Evolutionary conservation across 192 early-diverging fungal genomes (phyloP), one percentile per base, ranked within the genome.

Genomic region (Paraglomus occultum): DNA sequence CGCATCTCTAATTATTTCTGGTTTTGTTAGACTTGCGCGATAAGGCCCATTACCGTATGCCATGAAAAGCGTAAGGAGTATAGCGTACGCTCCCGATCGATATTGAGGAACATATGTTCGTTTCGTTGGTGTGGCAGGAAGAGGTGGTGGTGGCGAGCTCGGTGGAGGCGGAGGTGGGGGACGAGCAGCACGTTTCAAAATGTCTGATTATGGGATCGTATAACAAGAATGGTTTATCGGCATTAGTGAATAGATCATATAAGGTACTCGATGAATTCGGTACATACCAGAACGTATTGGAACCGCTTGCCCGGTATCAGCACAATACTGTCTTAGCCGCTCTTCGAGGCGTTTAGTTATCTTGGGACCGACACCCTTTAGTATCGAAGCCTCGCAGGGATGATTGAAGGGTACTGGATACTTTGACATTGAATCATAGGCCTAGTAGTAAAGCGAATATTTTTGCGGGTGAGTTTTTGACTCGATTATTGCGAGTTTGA

Each of bases 31-130:
- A 66, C 76, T 38, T 2, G 15, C n/a, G 23, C 76, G 63, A 60
- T 77, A 54, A 53, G 70, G 55, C 20, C 63, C 8, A 22, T 71
- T n/a, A 8, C 44, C 14, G 7, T 67, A 55, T 38, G 71, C 69
- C 48, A 82, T 55, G 60, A 84, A 74, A 23, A 95, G 71, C 8
- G 89, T 79, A 0, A 95, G 67, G 23, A 97, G 75, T 42, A 97
- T 87, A 4, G 87, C 92, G 76, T 93, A 97, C 4, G 87, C 84
- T 5, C 91, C 93, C 0, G 90, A 88, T 3, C 93, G 83, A 66
- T 87, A 89, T 42, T 79, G 64, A 23, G 95, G 95, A 23, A 94
- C 80, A 70, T 97, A 97, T 3, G 74, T 45, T 63, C 76, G 83
- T 17, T 44, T 9, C 22, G 45, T 59, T 48, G 46, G 31, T 38